Evolutionary conservation across 1,284 basidiomycete genomes (phyloP), one percentile per base, ranked within the genome.

Genomic region (Erythrobasidium hasegawianum): DNA sequence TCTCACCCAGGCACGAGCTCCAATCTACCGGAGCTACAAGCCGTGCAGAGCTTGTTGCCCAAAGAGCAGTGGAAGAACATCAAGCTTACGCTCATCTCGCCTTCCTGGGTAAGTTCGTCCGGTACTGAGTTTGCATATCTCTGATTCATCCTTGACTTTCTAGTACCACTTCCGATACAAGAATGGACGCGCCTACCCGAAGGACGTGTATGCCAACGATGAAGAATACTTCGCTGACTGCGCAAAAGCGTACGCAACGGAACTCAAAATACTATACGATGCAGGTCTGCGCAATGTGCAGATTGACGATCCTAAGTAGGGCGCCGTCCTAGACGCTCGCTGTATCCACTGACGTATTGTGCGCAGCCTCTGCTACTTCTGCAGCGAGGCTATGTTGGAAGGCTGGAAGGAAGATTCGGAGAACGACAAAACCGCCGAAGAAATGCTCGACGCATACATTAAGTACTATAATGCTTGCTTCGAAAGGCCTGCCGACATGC

Each of bases 181-280:
- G 38, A 72, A 74, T 57, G 71, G 70, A 40, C 69, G 75, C 64
- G 84, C 85, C 1, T 86, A 85, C 73, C 80, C 83, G 61, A 80
- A 81, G 57, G 78, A 81, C 5, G 82, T 86, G 1, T 88, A 88
- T 76, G 79, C 80, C 39, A 82, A 80, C 72, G 84, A 87, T 70
- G 82, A 85, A 81, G 86, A 85, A 65, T 89, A 86, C 77, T 89
- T 88, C 74, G 81, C 83, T 58, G 88, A 89, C 75, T 78, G 90
- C 45, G 86, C 83, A 1, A 73, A 79, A 20, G 87, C 85, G 0
- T 90, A 88, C 77, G 82, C 83, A 64, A 82, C 81, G 62, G 89
- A 90, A 76, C 82, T 91, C 61, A 78, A 82, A 50, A 85, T 86
- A 29, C 81, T 90, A 1, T 89, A 90, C 77, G 80, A 82, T 1